Conservation (phyloP, 805 yeast species). For the Suhomyces xylopsoci region DNA sequence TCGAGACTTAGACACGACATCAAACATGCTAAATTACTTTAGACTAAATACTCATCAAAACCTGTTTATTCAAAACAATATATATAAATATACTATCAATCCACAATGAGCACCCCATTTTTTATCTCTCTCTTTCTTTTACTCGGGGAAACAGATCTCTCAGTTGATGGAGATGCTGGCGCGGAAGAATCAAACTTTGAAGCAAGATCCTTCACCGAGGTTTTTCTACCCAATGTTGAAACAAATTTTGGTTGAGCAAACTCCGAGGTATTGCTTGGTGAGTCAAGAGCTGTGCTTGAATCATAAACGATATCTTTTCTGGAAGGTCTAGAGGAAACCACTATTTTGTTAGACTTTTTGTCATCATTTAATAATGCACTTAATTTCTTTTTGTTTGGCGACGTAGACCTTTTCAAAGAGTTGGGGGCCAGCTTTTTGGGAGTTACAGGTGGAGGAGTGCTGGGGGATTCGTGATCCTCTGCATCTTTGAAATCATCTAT, state of each 20-base stretch:
- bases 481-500: background rate
- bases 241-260: slow-evolving; percentile 28
- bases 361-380: slow-evolving; percentile 14
- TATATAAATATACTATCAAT: background rate
- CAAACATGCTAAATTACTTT: slow-evolving; percentile 55
- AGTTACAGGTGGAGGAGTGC: slow-evolving; percentile 20
- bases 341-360: slow-evolving; percentile 4
- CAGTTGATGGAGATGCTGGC: slow-evolving; percentile 11
- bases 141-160: slow-evolving; percentile 15
- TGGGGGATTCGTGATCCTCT: background rate
- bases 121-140: slow-evolving; percentile 4
- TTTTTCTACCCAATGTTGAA: slow-evolving; percentile 23
- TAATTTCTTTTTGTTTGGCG: slow-evolving; percentile 38
- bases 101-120: slow-evolving; percentile 3
- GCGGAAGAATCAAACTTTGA: slow-evolving; percentile 21
- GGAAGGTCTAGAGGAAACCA: slow-evolving; percentile 23
- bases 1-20: slow-evolving; percentile 59
- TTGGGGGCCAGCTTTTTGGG: slow-evolving; percentile 12
- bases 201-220: slow-evolving; percentile 35
- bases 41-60: slow-evolving; percentile 8
- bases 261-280: slow-evolving; percentile 14
- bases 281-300: slow-evolving; percentile 3
- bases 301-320: slow-evolving; percentile 27
- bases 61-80: background rate
- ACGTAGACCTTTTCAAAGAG: slow-evolving; percentile 33